Evolutionary conservation across 495 filamentous ascomycete species (phyloP).

Genomic region (Annulohypoxylon moriforme): DNA sequence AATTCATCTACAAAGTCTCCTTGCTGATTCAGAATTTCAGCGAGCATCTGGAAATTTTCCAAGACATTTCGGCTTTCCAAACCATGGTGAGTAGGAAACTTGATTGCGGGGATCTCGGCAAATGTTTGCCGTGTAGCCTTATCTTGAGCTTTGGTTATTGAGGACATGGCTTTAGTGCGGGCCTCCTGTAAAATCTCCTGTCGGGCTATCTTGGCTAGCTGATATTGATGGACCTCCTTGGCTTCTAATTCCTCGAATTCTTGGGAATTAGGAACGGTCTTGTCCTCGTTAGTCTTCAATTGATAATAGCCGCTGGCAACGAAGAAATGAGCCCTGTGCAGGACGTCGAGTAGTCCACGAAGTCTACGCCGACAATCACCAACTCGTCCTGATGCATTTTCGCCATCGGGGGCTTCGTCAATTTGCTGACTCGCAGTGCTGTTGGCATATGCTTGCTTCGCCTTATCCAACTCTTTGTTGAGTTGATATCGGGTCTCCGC

Average conservation of each 20-base stretch:
- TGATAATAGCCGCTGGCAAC: constrained; percentile 84
- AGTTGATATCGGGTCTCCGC: constrained; percentile 72
- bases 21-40: constrained; percentile 72
- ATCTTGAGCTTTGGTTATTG: constrained; percentile 60
- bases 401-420: constrained; percentile 48
- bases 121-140: constrained; percentile 65
- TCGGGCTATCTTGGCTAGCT: constrained; percentile 78
- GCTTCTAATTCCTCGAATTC: constrained; percentile 73
- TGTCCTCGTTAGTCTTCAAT: constrained; percentile 74
- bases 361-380: constrained; percentile 73
- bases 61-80: constrained; percentile 52
- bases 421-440: constrained; percentile 55
- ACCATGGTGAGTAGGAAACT: constrained; percentile 36
- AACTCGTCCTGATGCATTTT: constrained; percentile 18
- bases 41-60: constrained; percentile 53
- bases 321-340: constrained; percentile 87
- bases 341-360: constrained; percentile 76
- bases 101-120: constrained; percentile 69
- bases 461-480: constrained; percentile 61
- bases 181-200: constrained; percentile 75
- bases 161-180: constrained; percentile 28
- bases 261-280: constrained; percentile 71
- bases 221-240: constrained; percentile 77
- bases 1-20: constrained; percentile 75
- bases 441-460: constrained; percentile 41